Evolutionary conservation across 306 rosid species (phyloP), one percentile per base, ranked within the genome.

Genomic region (Pyrus betulifolia): DNA sequence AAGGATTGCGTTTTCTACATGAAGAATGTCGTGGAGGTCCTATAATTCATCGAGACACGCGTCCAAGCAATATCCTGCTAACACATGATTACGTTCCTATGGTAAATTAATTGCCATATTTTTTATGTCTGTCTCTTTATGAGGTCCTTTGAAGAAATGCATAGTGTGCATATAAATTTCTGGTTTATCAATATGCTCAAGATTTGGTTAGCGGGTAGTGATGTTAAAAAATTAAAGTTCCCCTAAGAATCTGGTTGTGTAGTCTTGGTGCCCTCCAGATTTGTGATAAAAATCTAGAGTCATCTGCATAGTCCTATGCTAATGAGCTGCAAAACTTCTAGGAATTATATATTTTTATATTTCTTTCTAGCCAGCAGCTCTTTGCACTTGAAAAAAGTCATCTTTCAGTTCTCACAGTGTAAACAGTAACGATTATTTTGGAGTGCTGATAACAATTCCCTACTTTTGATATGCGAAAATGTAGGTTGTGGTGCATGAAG

Each of bases 21-120:
- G 98, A 93, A 79, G 97, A 93, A 86, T 91, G 98, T 30, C 93
- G 98, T 21, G 96, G 93, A 55, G 90, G 96, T 55, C 97, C 98
- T 79, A 84, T 93, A 65, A 87, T 93, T 85, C 98, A 93, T 74
- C 75, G 98, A 33, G 97, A 93, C 76, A 82, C 89, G 84, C 83
- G 96, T 72, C 97, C 98, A 42, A 87, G 96, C 93, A 93, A 93
- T 74, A 87, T 93, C 78, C 86, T 93, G 54, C 96, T 93, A 66
- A 93, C 98, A 10, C 98, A 91, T 40, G 95, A 91, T 63, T 88
- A 85, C 69, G 91, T 91, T 83, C 97, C 98, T 60, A 87, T 91
- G 97, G 98, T 93, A 84, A 82, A 67, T 65, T 62, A 17, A 59
- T 64, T 14, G 33, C 23, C 45, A 27, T 30, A 18, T 54, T n/a